These are phyloP conservation scores for Cucurbita argyrosperma DNA, from an alignment of 306 rosid genomes.

Conservation along the genomic window DNA sequence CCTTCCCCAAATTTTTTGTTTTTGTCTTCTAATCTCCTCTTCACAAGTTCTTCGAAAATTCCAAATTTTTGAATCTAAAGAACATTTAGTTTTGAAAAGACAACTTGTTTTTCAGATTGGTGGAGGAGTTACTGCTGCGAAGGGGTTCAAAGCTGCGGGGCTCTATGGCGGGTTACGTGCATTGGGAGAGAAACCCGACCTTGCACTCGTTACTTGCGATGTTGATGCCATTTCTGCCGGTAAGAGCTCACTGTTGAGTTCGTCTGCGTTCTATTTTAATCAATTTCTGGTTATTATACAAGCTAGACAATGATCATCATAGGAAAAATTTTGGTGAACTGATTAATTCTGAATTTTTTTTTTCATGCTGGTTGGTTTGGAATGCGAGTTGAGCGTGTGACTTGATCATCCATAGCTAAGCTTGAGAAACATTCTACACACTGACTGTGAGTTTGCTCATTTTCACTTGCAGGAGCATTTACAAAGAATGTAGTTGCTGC, in stretches of 20 bases:
- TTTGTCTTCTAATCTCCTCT: background rate
- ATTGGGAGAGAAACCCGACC: slow-evolving; percentile 69
- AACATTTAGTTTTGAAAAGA: background rate
- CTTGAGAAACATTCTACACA: background rate
- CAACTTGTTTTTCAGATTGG: slow-evolving; percentile 35
- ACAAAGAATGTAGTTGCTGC: slow-evolving; percentile 90
- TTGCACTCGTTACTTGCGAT: slow-evolving; percentile 83
- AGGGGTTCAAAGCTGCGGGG: slow-evolving; percentile 85
- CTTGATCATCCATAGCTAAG: background rate
- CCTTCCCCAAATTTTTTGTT: background rate
- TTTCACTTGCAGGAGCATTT: slow-evolving; percentile 45
- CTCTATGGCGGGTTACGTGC: slow-evolving; percentile 77
- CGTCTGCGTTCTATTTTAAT: background rate
- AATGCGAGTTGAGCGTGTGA: background rate
- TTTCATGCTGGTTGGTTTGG: background rate
- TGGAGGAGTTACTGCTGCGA: slow-evolving; percentile 88
- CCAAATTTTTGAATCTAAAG: background rate
- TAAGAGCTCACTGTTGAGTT: background rate
- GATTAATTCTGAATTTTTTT: background rate
- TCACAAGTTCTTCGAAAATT: background rate
- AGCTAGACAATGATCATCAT: background rate
- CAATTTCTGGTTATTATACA: background rate
- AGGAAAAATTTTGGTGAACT: background rate
- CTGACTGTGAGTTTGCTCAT: background rate
- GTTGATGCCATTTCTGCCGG: slow-evolving; percentile 91